phyloP scores from a whole-genome alignment of 148 eudicot genomes.

The Rhododendron vialii region DNA sequence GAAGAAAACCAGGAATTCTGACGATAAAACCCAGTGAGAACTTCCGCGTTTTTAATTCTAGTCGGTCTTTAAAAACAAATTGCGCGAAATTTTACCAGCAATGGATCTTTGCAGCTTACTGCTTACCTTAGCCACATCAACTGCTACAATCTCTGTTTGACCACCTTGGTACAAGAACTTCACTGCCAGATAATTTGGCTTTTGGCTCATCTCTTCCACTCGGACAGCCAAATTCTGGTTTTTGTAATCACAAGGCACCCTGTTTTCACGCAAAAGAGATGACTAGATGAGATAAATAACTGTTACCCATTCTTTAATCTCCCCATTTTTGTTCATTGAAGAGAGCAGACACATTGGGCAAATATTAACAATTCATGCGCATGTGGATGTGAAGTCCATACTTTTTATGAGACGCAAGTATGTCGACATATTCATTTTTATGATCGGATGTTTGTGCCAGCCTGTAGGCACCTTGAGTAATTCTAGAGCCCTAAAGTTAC shows the following conservation, averaged over 20 bases:
- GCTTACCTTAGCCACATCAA: constrained; percentile 62
- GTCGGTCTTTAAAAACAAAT: neutral
- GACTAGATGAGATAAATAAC: neutral
- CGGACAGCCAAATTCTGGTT: constrained; percentile 57
- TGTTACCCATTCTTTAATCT: neutral
- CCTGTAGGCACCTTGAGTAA: neutral
- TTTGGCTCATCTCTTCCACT: constrained; percentile 65
- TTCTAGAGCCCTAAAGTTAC: no score
- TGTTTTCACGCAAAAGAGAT: constrained; percentile 15
- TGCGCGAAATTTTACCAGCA: neutral
- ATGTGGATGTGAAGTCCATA: neutral
- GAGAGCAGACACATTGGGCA: neutral
- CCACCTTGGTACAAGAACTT: constrained; percentile 85
- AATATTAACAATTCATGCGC: neutral
- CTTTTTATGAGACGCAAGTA: neutral
- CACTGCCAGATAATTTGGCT: constrained; percentile 64
- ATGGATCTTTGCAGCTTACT: constrained; percentile 25
- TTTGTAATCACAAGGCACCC: constrained; percentile 74
- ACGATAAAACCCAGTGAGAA: neutral
- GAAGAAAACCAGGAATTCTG: neutral
- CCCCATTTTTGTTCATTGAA: neutral
- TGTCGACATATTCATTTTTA: no score
- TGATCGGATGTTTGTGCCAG: neutral
- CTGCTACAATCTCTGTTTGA: constrained; percentile 72
- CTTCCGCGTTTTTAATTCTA: neutral